Conservation (phyloP, 2,329 filamentous ascomycete species). For the Sclerotinia sclerotiorum region DNA sequence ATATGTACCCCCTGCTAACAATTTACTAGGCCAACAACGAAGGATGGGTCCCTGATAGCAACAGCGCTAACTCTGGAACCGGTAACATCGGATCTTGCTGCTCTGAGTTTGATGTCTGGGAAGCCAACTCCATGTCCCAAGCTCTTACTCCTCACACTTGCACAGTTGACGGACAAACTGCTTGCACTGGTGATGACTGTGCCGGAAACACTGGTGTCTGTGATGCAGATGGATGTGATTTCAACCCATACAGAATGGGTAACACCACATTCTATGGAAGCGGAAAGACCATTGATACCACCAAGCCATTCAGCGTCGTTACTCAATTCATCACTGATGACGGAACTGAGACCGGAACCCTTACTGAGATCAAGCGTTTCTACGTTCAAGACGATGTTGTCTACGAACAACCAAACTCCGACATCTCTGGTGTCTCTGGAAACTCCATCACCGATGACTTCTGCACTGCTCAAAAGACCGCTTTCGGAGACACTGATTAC, state of each 20-base stretch:
- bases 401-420: slow-evolving; percentile 47
- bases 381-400: slow-evolving; percentile 56
- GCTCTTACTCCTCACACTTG: slow-evolving; percentile 60
- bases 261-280: slow-evolving; percentile 55
- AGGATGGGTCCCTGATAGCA: slow-evolving; percentile 49
- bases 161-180: slow-evolving; percentile 43
- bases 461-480: slow-evolving; percentile 48
- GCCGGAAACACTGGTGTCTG: slow-evolving; percentile 40
- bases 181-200: slow-evolving; percentile 17
- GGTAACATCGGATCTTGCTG: slow-evolving; percentile 54
- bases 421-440: slow-evolving; percentile 47
- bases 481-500: slow-evolving; percentile 49
- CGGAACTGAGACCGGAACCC: slow-evolving; percentile 49
- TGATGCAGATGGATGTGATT: slow-evolving; percentile 60
- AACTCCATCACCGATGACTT: slow-evolving; percentile 51
- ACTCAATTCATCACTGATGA: slow-evolving; percentile 58
- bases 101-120: slow-evolving; percentile 69
- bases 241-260: slow-evolving; percentile 59
- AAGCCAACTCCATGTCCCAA: slow-evolving; percentile 57
- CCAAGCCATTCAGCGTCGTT: slow-evolving; percentile 54
- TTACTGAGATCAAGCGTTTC: slow-evolving; percentile 53
- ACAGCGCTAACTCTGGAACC: slow-evolving; percentile 53
- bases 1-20: slow-evolving; percentile 34
- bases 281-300: slow-evolving; percentile 52
- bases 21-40: slow-evolving; percentile 47